Percentiles rank a stretch among this genome's conserved stretches.
Conservation (phyloP, 176 grass and related monocot species). For the Miscanthus lutarioriparius region DNA sequence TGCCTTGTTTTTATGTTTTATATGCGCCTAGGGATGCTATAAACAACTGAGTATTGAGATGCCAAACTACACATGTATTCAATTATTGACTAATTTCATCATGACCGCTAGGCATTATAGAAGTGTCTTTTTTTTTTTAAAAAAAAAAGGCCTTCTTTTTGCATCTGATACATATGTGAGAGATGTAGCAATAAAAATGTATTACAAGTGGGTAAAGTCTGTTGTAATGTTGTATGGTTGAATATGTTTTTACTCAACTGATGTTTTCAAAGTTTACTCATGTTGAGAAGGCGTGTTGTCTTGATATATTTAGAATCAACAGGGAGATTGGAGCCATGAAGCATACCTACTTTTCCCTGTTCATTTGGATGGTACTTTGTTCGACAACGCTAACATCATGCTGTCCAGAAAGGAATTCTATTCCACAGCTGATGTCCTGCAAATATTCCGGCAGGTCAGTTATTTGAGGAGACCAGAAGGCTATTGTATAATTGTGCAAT, state of each 20-base stretch:
- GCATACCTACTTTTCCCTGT: constrained; percentile 92
- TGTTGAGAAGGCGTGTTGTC: constrained; percentile 31
- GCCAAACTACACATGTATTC: neutral
- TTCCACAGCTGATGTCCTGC: constrained; percentile 58
- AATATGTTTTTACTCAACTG: constrained; percentile 1
- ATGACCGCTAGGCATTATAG: neutral
- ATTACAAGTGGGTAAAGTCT: neutral
- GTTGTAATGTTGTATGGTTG: constrained; percentile 9
- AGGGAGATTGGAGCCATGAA: constrained; percentile 86
- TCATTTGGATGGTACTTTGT: constrained; percentile 90
- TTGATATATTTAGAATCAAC: constrained; percentile 62
- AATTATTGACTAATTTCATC: neutral
- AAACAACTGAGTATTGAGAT: neutral
- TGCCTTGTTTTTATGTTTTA: neutral
- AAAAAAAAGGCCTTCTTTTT: constrained; percentile 4
- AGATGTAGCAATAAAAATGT: neutral
- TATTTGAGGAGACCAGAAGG: constrained; percentile 1
- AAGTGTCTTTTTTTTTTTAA: neutral
- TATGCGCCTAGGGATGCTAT: neutral
- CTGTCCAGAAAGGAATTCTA: constrained; percentile 82
- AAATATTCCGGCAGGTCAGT: constrained; percentile 74
- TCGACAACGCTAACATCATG: constrained; percentile 76
- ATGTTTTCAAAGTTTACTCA: neutral
- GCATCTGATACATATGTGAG: neutral
- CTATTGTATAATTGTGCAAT: neutral